These are phyloP conservation scores for Myxozyma mucilagina DNA, from an alignment of 805 yeast genomes.

Conservation along the genomic window DNA sequence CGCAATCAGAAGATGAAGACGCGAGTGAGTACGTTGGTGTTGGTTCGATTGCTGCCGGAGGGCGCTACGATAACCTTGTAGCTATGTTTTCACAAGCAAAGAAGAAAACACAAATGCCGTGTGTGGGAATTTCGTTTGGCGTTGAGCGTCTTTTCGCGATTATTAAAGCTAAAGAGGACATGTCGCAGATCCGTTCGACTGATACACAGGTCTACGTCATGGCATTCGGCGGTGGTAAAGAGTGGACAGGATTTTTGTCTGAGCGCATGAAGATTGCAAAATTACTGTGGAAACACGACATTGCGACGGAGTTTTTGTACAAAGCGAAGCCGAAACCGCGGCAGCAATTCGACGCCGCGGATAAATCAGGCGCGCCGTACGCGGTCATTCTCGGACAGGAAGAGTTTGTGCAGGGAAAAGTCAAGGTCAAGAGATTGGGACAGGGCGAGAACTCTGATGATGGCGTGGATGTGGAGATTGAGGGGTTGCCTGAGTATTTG, in stretches of 20 bases:
- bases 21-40: constrained; percentile 98
- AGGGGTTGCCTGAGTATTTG: constrained; percentile 16
- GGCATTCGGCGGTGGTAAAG: constrained; percentile 99
- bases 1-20: constrained; percentile 51
- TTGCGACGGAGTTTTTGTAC: constrained; percentile 88
- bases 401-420: constrained; percentile 76
- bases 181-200: constrained; percentile 70
- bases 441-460: constrained; percentile 85
- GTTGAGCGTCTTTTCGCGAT: constrained; percentile 92
- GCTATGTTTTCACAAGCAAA: constrained; percentile 92
- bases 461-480: constrained; percentile 53
- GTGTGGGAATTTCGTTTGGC: constrained; percentile 97
- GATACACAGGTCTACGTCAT: constrained; percentile 91
- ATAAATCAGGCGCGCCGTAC: constrained; percentile 83
- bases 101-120: constrained; percentile 78
- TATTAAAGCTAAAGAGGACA: constrained; percentile 71
- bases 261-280: constrained; percentile 90
- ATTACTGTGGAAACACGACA: constrained; percentile 80
- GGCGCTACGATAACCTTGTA: constrained; percentile 93
- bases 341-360: constrained; percentile 97
- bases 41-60: constrained; percentile 98
- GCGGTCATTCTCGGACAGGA: constrained; percentile 96
- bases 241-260: constrained; percentile 87
- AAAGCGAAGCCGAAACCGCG: constrained; percentile 92
- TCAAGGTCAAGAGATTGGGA: constrained; percentile 85